Conservation (phyloP, 768 basidiomycete genomes). For the Panellus pusillus region DNA sequence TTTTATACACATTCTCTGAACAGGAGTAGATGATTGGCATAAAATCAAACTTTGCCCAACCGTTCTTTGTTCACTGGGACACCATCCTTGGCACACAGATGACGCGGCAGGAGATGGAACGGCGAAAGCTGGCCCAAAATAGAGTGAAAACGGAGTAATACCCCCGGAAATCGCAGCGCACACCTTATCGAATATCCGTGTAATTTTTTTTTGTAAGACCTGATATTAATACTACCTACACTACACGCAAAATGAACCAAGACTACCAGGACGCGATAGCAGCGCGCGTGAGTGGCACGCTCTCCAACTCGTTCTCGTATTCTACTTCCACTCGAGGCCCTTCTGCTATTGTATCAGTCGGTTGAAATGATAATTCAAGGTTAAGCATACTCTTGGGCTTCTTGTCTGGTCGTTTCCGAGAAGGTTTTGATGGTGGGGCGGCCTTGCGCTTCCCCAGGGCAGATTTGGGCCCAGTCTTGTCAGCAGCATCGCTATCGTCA, state of each 20-base stretch:
- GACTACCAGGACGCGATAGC: conserved; percentile 54
- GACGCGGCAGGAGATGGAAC: conserved; percentile 67
- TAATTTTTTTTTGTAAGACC: conserved; percentile 4
- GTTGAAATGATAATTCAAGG: not conserved
- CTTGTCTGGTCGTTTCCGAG: conserved; percentile 58
- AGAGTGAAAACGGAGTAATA: conserved; percentile 31
- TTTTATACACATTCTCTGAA: not conserved
- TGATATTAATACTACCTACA: conserved; percentile 16
- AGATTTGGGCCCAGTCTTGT: conserved; percentile 37
- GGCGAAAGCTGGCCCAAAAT: conserved; percentile 37
- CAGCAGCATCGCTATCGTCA: conserved; percentile 33
- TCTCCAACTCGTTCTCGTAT: conserved; percentile 92
- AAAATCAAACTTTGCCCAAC: conserved; percentile 94
- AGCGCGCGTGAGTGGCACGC: conserved; percentile 53
- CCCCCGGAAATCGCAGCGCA: not conserved
- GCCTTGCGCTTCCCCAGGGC: conserved; percentile 72
- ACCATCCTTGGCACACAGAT: conserved; percentile 78
- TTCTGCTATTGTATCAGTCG: conserved; percentile 35
- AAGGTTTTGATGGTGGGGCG: conserved; percentile 40
- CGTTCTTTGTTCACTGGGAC: conserved; percentile 97
- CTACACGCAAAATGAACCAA: conserved; percentile 17
- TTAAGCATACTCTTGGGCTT: conserved; percentile 55
- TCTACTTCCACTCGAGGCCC: conserved; percentile 91
- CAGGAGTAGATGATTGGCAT: conserved; percentile 67
- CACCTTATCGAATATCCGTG: not conserved